Percentiles rank a stretch among this genome's conserved stretches.
phyloP scores from a whole-genome alignment of 1,284 basidiomycete species.

The Cutaneotrichosporon sp. region DNA sequence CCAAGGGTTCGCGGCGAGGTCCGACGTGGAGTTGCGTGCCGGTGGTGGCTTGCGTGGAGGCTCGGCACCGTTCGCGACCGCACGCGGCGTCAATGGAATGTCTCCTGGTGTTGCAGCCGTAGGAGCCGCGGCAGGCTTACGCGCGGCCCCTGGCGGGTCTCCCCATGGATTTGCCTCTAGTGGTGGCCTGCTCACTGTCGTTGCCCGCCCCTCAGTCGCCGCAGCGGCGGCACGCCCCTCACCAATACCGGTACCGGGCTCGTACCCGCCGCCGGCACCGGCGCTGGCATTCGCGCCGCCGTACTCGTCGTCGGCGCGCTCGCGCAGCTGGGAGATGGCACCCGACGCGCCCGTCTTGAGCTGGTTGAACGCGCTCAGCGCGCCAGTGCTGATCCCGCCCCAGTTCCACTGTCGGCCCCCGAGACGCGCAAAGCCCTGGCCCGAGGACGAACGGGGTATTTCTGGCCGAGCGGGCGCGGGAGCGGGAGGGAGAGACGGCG shows the following conservation, averaged over 20 bases:
- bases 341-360: slow-evolving; percentile 39
- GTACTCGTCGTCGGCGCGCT: slow-evolving; percentile 26
- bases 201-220: not conserved
- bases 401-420: slow-evolving; percentile 31
- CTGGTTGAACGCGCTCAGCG: slow-evolving; percentile 38
- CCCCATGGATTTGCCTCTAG: slow-evolving; percentile 23
- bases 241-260: slow-evolving; percentile 23
- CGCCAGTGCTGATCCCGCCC: slow-evolving; percentile 41
- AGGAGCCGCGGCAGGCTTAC: not conserved
- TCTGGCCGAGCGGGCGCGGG: not conserved
- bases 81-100: too few species aligned
- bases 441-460: not conserved
- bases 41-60: not conserved
- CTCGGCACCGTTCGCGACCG: not conserved
- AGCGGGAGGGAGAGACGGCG: slow-evolving; percentile 2
- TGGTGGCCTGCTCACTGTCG: not conserved
- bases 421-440: not conserved
- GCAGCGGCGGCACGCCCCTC: slow-evolving; percentile 13
- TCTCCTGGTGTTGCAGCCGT: not conserved
- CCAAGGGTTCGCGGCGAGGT: slow-evolving; percentile 20
- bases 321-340: slow-evolving; percentile 35
- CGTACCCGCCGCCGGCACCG: not conserved
- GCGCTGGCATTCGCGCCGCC: not conserved
- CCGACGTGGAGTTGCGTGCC: not conserved
- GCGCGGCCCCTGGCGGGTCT: not conserved